Evolutionary conservation across 202 grass and related monocot genomes (phyloP), one percentile per base, ranked within the genome.

Genomic region (Schoenoplectus triqueter): DNA sequence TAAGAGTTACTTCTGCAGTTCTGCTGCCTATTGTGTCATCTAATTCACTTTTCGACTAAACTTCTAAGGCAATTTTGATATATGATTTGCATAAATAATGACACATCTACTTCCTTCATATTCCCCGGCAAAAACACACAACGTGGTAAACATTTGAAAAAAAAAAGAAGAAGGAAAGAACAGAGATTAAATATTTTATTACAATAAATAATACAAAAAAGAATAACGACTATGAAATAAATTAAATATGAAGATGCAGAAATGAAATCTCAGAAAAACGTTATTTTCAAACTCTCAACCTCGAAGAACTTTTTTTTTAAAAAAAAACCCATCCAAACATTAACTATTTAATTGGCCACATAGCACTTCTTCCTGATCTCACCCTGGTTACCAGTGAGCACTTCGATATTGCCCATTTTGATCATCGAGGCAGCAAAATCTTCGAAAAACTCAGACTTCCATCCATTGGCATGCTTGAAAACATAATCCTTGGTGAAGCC

Each of bases 361-460:
- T 42, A 82, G 78, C 94, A 97, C 86, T 88, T 97, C 89, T 92
- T 92, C 86, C 94, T 92, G 87, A 97, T 90, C 92, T 97, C 92
- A 10, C 94, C 94, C 68, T 91, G 81, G 56, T 7, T 64, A 2
- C 94, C 92, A 49, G 94, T 97, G 82, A 97, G 90, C 86, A 92
- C 88, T 21, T 10, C 69, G 31, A 90, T 51, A 77, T 56, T 75
- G 70, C 92, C 92, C 95, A 98, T 95, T 82, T 87, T 95, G 44
- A 95, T 82, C 88, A 98, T 98, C 62, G 95, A 98, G 2, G 83
- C 81, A 41, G 79, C 91, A 63, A 98, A 98, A 78, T 95, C 95
- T 7, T 89, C 60, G 82, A 95, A 93, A 87, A 98, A 95, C 64
- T 95, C 91, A 0, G 83, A 80, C 82, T 64, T 19, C 21, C 64